phyloP scores from a whole-genome alignment of 1,284 basidiomycete species.

The Salmacisia buchloeana region DNA sequence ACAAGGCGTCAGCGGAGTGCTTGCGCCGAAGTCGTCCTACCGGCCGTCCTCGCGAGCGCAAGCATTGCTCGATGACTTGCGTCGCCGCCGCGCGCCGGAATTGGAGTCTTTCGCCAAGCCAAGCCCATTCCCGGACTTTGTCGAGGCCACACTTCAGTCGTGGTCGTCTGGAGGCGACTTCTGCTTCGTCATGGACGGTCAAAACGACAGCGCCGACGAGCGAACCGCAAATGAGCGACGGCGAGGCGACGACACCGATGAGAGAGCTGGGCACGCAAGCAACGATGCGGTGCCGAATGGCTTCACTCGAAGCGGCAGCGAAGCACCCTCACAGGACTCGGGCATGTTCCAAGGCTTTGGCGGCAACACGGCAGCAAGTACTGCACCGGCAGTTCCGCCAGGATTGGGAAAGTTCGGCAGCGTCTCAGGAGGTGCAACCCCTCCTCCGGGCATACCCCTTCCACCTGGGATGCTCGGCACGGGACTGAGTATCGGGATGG shows the following conservation, averaged over 20 bases:
- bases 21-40: constrained; percentile 58
- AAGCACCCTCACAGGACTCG: constrained; percentile 14
- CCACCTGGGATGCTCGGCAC: neutral
- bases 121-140: constrained; percentile 43
- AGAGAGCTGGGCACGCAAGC: constrained; percentile 3
- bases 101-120: constrained; percentile 58
- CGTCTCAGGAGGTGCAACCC: neutral
- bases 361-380: neutral
- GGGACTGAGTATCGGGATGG: neutral
- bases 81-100: constrained; percentile 66
- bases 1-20: constrained; percentile 56
- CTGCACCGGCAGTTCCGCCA: neutral
- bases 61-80: constrained; percentile 75
- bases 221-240: neutral
- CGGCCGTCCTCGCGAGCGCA: constrained; percentile 79
- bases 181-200: constrained; percentile 37
- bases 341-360: no score
- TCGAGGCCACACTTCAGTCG: constrained; percentile 35
- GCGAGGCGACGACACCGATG: neutral
- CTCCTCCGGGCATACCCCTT: neutral
- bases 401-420: neutral
- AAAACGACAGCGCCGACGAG: neutral
- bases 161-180: constrained; percentile 45
- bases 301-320: neutral
- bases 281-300: constrained; percentile 13